Evolutionary conservation across 2,329 filamentous ascomycete genomes (phyloP).

Genomic region (Ascocoryne sarcoides): DNA sequence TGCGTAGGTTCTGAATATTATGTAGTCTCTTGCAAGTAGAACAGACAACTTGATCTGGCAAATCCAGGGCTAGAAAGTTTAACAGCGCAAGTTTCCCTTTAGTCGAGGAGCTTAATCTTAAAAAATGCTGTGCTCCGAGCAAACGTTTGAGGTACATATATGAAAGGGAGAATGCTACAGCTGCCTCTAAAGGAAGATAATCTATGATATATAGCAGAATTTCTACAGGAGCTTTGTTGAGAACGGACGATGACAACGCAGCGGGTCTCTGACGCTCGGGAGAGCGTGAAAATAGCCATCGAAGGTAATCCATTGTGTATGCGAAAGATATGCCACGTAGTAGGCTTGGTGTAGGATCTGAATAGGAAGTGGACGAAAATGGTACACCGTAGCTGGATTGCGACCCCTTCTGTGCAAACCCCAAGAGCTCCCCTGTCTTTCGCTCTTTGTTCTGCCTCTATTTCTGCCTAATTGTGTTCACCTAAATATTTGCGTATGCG

Average conservation of each 20-base stretch:
- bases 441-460: background rate
- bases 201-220: constrained; percentile 7
- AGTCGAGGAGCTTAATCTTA: constrained; percentile 2
- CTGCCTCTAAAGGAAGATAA: constrained; percentile 9
- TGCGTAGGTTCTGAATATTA: constrained; percentile 8
- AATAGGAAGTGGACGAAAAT: background rate
- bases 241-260: constrained; percentile 3
- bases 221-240: constrained; percentile 6
- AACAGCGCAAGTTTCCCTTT: constrained; percentile 6
- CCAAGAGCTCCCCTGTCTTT: no score
- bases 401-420: background rate
- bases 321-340: background rate
- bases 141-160: constrained; percentile 5
- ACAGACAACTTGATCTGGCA: constrained; percentile 10
- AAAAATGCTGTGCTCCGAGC: constrained; percentile 6
- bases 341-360: background rate
- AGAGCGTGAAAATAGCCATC: background rate
- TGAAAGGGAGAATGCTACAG: constrained; percentile 10
- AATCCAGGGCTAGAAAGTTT: constrained; percentile 11
- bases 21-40: constrained; percentile 10
- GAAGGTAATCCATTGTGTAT: constrained; percentile 5
- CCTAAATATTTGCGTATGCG: background rate
- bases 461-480: background rate
- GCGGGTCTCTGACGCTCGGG: constrained; percentile 1
- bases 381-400: background rate